Evolutionary conservation across 106 monocot genomes (phyloP).

Genomic region (Allium fistulosum): DNA sequence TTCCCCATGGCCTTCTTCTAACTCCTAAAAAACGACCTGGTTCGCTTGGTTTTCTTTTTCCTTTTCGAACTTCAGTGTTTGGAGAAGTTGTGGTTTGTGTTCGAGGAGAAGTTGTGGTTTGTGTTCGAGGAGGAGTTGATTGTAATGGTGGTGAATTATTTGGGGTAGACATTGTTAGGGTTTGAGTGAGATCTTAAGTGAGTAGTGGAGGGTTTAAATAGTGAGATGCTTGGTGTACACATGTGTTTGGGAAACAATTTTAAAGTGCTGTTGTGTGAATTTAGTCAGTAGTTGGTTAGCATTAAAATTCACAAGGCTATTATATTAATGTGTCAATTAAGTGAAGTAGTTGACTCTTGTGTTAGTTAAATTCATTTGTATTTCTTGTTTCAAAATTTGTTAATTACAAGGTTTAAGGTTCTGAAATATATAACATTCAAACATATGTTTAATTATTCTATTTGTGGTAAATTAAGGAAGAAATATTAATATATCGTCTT

Average conservation of each 20-base stretch:
- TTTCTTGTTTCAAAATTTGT: constrained; percentile 1
- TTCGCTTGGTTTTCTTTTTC: constrained; percentile 42
- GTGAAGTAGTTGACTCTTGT: constrained; percentile 13
- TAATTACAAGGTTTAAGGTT: too few species aligned
- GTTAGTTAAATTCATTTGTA: background rate
- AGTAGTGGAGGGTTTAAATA: constrained; percentile 3
- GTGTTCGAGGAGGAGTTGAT: background rate
- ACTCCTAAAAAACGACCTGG: constrained; percentile 68
- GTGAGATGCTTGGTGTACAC: constrained; percentile 2
- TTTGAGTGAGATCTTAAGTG: constrained; percentile 1
- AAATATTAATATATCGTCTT: too few species aligned
- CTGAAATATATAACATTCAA: too few species aligned
- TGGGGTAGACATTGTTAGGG: constrained; percentile 9
- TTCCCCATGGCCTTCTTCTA: constrained; percentile 60
- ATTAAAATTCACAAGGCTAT: background rate
- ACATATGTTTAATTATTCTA: too few species aligned
- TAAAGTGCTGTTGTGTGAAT: too few species aligned
- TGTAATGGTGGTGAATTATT: background rate
- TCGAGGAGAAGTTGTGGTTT: constrained; percentile 5
- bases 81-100: constrained; percentile 20
- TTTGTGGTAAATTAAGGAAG: too few species aligned
- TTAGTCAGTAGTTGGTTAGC: too few species aligned
- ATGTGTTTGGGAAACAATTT: background rate
- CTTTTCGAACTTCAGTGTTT: constrained; percentile 24
- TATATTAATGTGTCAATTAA: background rate